phyloP scores from a whole-genome alignment of 352 stramenopile species.

The Phytophthora pistaciae region DNA sequence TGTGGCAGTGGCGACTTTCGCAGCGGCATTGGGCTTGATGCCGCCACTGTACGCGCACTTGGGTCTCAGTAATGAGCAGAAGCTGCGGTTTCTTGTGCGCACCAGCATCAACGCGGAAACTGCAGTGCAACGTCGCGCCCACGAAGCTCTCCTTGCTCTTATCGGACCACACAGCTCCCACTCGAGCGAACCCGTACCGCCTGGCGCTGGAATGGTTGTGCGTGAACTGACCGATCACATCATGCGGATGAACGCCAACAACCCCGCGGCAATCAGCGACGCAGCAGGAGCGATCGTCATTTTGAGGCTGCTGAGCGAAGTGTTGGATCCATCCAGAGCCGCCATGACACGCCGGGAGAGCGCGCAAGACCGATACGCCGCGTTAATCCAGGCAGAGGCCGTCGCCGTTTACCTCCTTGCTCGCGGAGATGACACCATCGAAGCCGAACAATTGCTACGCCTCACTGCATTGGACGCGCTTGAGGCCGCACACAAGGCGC shows the following conservation, averaged over 20 bases:
- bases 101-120: slow-evolving; percentile 57
- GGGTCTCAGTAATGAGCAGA: slow-evolving; percentile 69
- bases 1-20: slow-evolving; percentile 65
- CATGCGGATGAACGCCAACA: slow-evolving; percentile 56
- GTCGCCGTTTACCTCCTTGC: slow-evolving; percentile 65
- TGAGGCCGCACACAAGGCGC: slow-evolving; percentile 34
- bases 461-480: slow-evolving; percentile 43
- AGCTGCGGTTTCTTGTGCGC: slow-evolving; percentile 63
- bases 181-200: slow-evolving; percentile 14
- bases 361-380: slow-evolving; percentile 43
- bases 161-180: slow-evolving; percentile 16
- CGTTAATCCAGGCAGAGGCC: slow-evolving; percentile 74
- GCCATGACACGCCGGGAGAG: slow-evolving; percentile 47
- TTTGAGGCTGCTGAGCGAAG: slow-evolving; percentile 42
- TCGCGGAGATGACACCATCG: slow-evolving; percentile 43
- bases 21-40: slow-evolving; percentile 47
- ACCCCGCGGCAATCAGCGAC: slow-evolving; percentile 15
- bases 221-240: slow-evolving; percentile 72
- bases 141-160: slow-evolving; percentile 47
- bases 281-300: slow-evolving; percentile 36
- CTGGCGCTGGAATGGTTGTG: slow-evolving; percentile 46
- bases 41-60: slow-evolving; percentile 57
- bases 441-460: slow-evolving; percentile 39
- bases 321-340: slow-evolving; percentile 36
- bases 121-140: slow-evolving; percentile 49